Evolutionary conservation across 345 rosid species (phyloP).

Genomic region (Lumnitzera racemosa): DNA sequence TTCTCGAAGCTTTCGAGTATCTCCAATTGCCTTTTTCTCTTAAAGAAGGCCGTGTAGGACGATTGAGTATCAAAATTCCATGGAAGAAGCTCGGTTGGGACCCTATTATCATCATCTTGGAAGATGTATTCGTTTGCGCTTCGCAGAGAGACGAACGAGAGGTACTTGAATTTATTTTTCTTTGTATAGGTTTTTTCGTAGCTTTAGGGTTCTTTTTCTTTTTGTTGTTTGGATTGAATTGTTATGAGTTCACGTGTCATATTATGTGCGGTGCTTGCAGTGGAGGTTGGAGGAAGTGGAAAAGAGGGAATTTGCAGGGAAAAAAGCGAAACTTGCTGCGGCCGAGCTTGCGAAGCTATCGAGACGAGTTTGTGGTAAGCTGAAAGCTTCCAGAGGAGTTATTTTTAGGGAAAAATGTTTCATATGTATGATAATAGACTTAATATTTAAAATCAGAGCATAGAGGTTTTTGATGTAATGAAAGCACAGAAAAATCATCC

Average conservation of each 20-base stretch:
- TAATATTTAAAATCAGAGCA: too few species aligned
- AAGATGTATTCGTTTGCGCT: constrained; percentile 66
- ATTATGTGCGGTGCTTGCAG: constrained; percentile 19
- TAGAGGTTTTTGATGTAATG: too few species aligned
- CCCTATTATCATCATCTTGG: constrained; percentile 55
- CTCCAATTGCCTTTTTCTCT: constrained; percentile 77
- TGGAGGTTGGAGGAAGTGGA: constrained; percentile 79
- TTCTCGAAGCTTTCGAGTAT: constrained; percentile 86
- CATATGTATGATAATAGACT: too few species aligned
- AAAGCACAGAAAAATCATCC: too few species aligned
- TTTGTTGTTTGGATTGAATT: neutral
- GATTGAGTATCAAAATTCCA: constrained; percentile 66
- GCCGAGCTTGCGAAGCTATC: constrained; percentile 87
- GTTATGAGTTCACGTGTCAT: neutral
- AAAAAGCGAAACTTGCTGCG: constrained; percentile 87
- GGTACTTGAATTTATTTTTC: constrained; percentile 19
- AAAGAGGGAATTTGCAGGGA: constrained; percentile 78
- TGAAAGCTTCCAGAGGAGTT: neutral
- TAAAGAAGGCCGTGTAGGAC: constrained; percentile 72
- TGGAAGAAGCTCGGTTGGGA: constrained; percentile 82
- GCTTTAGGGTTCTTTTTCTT: neutral
- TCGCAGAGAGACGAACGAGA: constrained; percentile 72
- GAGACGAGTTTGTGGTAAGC: constrained; percentile 64
- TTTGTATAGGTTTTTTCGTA: neutral
- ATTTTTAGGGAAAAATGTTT: too few species aligned